Evolutionary conservation across 2,329 filamentous ascomycete genomes (phyloP), one percentile per base, ranked within the genome.

Genomic region (Nannizziopsis barbatae): DNA sequence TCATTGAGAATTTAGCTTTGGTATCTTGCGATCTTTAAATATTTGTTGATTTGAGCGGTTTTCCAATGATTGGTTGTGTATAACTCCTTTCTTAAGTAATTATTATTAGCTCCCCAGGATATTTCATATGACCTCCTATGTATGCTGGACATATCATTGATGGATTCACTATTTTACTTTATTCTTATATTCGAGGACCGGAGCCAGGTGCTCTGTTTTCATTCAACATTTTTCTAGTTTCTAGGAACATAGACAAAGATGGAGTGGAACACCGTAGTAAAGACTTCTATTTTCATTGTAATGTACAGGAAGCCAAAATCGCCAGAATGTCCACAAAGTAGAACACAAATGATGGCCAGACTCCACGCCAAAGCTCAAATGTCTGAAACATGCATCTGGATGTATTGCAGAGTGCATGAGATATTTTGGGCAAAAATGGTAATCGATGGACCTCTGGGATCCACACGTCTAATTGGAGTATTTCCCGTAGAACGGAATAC

Each of bases 401-500:
- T n/a, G n/a, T n/a, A n/a, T n/a, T n/a, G n/a, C n/a, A 17, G 12
- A 22, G 18, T 20, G 2, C 15, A 5, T 5, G 2, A n/a, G 15
- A 30, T 31, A 17, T n/a, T 14, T 12, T 30, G 20, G 5, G 14
- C n/a, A 5, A 14, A 14, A 27, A 5, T n/a, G 18, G 3, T 5
- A 20, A 14, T 42, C 12, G 11, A 31, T 12, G 10, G 10, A 15
- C 4, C 5, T 12, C 33, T 36, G 12, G 15, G 38, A 41, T 12
- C 18, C 3, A 5, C 17, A 3, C 41, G 9, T 41, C 54, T 70
- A 79, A 52, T 78, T 68, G 47, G 75, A 64, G 45, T 83, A 70
- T 65, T 88, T 86, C 59, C 87, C 87, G 59, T 85, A 79, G 65
- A 95, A 95, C 0, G 89, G 88, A 53, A 92, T 68, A 30, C 86